Percentiles rank a stretch among this genome's conserved stretches.
phyloP scores from a whole-genome alignment of 2,329 filamentous ascomycete genomes.

The Rutstroemia sp. region DNA sequence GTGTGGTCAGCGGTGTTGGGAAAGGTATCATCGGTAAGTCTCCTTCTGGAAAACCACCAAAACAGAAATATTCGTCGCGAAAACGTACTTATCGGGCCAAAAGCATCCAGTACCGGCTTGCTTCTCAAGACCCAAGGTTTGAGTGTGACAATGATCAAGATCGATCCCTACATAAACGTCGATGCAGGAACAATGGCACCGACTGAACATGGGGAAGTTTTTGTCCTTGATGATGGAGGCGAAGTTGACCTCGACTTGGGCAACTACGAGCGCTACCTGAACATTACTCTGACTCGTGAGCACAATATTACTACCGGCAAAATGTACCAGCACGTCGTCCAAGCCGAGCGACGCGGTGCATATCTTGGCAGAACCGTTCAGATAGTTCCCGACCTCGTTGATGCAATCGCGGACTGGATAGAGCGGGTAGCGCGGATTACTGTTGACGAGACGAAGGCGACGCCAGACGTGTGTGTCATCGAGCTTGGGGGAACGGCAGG shows the following conservation, averaged over 20 bases:
- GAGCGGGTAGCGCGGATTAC: constrained; percentile 76
- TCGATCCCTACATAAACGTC: constrained; percentile 68
- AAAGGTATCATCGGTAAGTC: constrained; percentile 55
- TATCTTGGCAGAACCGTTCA: constrained; percentile 91
- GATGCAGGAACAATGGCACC: constrained; percentile 37
- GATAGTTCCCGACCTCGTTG: constrained; percentile 85
- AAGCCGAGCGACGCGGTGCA: constrained; percentile 44
- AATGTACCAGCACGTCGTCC: constrained; percentile 84
- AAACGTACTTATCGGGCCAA: neutral
- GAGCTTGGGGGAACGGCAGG: constrained; percentile 58
- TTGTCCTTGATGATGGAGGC: constrained; percentile 77
- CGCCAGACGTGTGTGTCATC: constrained; percentile 81
- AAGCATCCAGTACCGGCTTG: constrained; percentile 63
- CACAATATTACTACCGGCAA: constrained; percentile 98
- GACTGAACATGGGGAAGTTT: constrained; percentile 74
- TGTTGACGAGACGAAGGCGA: constrained; percentile 73
- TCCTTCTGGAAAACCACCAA: neutral
- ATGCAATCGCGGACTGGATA: constrained; percentile 90
- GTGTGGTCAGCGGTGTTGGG: constrained; percentile 49
- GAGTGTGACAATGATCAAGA: constrained; percentile 63
- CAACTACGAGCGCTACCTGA: constrained; percentile 56
- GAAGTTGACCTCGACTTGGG: constrained; percentile 69
- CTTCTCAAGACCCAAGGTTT: constrained; percentile 74
- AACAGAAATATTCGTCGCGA: no score
- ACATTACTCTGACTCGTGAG: neutral